A percentile compares a stretch with the other conserved stretches of the same genome.
These are phyloP conservation scores for Malassezia equina DNA, from an alignment of 1,284 basidiomycete genomes.

Conservation along the genomic window DNA sequence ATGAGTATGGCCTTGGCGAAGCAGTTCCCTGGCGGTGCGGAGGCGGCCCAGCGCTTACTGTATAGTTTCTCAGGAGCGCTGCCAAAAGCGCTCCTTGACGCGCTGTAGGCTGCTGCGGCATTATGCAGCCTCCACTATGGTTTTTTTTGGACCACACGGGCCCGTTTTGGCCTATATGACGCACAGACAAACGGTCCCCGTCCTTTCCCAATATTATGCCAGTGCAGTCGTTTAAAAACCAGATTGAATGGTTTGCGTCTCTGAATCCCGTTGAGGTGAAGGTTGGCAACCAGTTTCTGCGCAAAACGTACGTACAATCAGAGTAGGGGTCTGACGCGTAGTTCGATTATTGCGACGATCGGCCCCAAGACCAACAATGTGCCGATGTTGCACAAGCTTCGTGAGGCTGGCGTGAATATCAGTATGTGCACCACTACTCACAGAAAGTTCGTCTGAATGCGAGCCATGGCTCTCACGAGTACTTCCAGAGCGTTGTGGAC, in stretches of 20 bases:
- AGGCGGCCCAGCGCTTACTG: neutral
- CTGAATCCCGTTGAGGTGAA: conserved; percentile 45
- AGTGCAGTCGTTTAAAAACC: conserved; percentile 35
- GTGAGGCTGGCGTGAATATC: conserved; percentile 47
- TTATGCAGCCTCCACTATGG: neutral
- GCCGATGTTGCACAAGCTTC: conserved; percentile 40
- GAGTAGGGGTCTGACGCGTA: neutral
- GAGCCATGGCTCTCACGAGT: conserved; percentile 43
- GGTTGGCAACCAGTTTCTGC: conserved; percentile 43
- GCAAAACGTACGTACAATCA: conserved; percentile 36
- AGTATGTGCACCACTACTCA: conserved; percentile 12
- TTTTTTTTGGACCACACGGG: neutral
- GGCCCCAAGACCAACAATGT: conserved; percentile 46
- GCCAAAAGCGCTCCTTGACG: neutral
- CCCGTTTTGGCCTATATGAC: neutral
- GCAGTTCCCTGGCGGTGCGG: neutral
- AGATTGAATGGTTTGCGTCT: conserved; percentile 47
- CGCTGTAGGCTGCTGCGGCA: neutral
- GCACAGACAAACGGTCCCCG: neutral
- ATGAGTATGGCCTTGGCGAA: neutral
- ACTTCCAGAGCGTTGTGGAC: conserved; percentile 46
- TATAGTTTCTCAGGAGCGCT: neutral
- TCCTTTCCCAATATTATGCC: conserved; percentile 26
- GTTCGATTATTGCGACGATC: conserved; percentile 46
- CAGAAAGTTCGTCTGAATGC: conserved; percentile 42